phyloP scores from a whole-genome alignment of 169 alveolate genomes.

The Eimeria acervulina region DNA sequence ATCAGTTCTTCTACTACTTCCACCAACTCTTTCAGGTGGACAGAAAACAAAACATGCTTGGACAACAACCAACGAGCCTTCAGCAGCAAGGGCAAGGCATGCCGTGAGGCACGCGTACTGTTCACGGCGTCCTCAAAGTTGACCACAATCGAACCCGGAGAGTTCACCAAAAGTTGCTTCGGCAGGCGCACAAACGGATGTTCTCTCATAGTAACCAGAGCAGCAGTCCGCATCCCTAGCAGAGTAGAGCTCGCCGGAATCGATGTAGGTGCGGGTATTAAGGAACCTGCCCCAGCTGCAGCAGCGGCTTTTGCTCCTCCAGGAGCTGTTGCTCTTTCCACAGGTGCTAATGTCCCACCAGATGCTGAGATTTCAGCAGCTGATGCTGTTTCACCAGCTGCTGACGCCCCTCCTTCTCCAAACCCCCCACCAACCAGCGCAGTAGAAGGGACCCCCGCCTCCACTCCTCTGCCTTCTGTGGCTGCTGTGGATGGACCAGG shows the following conservation, averaged over 20 bases:
- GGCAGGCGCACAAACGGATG: slow-evolving; percentile 41
- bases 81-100: background rate
- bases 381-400: too few species aligned
- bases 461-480: background rate
- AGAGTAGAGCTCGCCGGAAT: too few species aligned
- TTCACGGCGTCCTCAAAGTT: background rate
- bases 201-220: background rate
- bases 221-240: background rate
- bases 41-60: background rate
- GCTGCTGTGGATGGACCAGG: background rate
- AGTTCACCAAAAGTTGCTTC: background rate
- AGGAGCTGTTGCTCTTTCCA: background rate
- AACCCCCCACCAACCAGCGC: background rate
- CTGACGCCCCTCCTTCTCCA: background rate
- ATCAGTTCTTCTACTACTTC: background rate
- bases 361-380: background rate
- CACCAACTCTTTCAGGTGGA: background rate
- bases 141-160: background rate
- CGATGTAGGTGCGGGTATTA: background rate
- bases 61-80: background rate
- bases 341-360: too few species aligned
- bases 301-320: background rate
- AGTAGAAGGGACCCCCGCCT: background rate
- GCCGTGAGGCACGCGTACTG: background rate
- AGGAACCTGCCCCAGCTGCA: background rate